Evolutionary conservation across 176 grass and related monocot genomes (phyloP).

Genomic region (Hordeum marinum): DNA sequence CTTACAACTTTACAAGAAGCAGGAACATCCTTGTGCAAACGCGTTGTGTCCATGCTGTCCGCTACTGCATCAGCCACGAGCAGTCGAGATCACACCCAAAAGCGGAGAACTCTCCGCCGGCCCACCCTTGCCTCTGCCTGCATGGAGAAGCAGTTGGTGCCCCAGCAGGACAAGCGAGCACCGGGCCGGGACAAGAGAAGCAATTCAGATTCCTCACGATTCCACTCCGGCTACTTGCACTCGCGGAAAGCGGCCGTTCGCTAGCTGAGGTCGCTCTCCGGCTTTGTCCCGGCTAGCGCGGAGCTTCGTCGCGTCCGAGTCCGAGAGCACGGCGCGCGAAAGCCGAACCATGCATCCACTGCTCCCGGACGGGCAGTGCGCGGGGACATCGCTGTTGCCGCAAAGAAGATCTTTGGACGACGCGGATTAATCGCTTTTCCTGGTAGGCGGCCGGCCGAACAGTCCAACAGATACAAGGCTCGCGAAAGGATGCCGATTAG

Average conservation of each 20-base stretch:
- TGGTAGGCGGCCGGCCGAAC: conserved; percentile 6
- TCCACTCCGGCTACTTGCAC: not conserved
- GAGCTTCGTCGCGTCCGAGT: not conserved
- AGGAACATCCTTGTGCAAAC: not conserved
- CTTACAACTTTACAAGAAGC: not conserved
- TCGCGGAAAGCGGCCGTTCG: not conserved
- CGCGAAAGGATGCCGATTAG: not conserved
- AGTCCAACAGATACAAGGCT: not conserved
- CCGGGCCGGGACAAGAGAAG: not conserved
- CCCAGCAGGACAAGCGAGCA: not conserved
- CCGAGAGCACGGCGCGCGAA: not conserved
- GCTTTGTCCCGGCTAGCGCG: not conserved
- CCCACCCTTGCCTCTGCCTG: too few relatives aligned
- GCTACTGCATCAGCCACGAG: not conserved
- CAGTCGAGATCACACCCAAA: not conserved
- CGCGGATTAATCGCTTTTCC: not conserved
- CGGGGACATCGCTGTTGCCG: conserved; percentile 3
- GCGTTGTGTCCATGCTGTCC: not conserved
- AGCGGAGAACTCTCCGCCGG: not conserved
- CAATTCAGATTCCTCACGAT: conserved; percentile 28
- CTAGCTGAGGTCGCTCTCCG: conserved; percentile 22
- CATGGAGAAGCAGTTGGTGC: not conserved
- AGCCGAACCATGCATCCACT: not conserved
- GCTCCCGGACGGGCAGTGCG: not conserved
- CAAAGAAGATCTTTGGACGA: conserved; percentile 18